Evolutionary conservation across 2,329 filamentous ascomycete species (phyloP), one percentile per base, ranked within the genome.

Genomic region (Aureobasidium subglaciale): DNA sequence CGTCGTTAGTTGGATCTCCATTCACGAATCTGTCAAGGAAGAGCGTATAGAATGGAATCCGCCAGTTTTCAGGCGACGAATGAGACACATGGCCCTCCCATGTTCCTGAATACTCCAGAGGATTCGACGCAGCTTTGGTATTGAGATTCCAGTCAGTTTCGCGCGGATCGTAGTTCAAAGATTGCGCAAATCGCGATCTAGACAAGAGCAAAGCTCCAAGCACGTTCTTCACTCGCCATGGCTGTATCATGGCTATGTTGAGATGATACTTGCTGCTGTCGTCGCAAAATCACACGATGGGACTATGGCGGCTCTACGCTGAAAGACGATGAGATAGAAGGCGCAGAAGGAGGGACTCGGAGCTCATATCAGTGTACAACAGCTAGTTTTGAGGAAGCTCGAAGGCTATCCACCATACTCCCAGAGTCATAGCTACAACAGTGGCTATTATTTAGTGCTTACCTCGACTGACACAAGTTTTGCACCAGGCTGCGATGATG

Each of bases 1-100:
- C 82, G 63, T 86, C 82, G 64, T 86, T 86, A 1, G 73, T 73
- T 6, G 83, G 82, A 62, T 86, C 78, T 16, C 83, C 83, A 62
- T 86, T 85, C 40, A 83, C 81, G 62, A 80, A 86, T 58, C 81
- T 73, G 64, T 86, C 83, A 8, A 84, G 68, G 63, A 84, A 84
- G 40, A 86, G 68, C 5, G 80, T 83, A 64, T 86, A 86, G 63
- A 85, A 80, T 0, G 83, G 83, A 59, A 86, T 78, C 24, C 83
- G 75, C 83, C 83, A 86, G 61, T 81, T 85, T 0, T 70, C 64
- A 1, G 83, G 83, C 13, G 82, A 85, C 0, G 72, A 68, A 13
- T 69, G 64, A 60, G 79, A 84, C 3, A 63, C 68, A 63, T 82
- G 78, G 59, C 75, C 69, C 18, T 68, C 69, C 78, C 80, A 78